Conservation (phyloP, 805 yeast genomes). For the Candida ficus region DNA sequence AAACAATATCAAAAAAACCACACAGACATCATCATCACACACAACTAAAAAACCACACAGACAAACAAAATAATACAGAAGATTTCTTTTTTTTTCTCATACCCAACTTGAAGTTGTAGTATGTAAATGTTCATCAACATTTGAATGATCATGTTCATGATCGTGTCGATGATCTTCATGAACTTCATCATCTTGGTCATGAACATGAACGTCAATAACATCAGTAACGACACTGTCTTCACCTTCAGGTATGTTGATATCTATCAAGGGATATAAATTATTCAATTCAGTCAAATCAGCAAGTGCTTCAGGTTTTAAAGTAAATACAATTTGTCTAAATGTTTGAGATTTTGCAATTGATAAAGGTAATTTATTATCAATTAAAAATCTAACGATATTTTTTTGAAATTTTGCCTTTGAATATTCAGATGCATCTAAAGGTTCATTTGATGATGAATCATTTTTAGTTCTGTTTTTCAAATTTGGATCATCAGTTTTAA, state of each 20-base stretch:
- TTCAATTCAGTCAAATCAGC: conserved; percentile 43
- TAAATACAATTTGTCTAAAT: conserved; percentile 46
- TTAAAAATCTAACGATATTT: conserved; percentile 43
- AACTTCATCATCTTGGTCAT: neutral
- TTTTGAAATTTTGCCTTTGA: conserved; percentile 43
- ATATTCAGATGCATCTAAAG: conserved; percentile 38
- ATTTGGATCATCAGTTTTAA: conserved; percentile 11
- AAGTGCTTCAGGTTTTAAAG: conserved; percentile 43
- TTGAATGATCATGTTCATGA: neutral
- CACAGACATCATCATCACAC: neutral
- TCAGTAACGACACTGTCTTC: conserved; percentile 2
- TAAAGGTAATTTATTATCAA: conserved; percentile 47
- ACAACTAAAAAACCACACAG: neutral
- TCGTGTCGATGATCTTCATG: neutral
- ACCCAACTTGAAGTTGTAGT: conserved; percentile 7
- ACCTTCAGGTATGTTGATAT: conserved; percentile 1
- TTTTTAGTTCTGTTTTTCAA: too few species aligned
- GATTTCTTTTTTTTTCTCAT: neutral
- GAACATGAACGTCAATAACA: conserved; percentile 7
- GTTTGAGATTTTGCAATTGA: conserved; percentile 43
- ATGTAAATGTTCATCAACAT: conserved; percentile 9
- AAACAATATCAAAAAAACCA: too few species aligned
- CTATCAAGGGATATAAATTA: conserved; percentile 37
- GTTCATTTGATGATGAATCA: too few species aligned
- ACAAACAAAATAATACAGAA: neutral